Evolutionary conservation across 2,329 filamentous ascomycete species (phyloP), one percentile per base, ranked within the genome.

Genomic region (Paecilomyces niveus): DNA sequence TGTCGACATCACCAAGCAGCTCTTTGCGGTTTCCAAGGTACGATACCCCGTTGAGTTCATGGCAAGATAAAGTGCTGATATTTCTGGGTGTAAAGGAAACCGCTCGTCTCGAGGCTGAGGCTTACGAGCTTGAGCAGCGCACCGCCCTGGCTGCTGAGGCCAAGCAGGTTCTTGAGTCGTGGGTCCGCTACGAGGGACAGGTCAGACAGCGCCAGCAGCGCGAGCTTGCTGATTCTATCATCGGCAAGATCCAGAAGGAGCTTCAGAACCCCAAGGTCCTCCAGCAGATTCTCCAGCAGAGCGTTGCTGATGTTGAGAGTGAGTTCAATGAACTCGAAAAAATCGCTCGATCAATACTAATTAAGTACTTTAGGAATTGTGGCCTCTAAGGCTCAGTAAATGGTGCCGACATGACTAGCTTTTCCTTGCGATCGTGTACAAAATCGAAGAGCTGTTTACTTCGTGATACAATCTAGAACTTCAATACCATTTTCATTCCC

Each of bases 11-110:
- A 99, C 94, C 81, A 97, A 97, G 89, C 83, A 87, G 70, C 87
- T 99, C 61, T 99, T 99, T 76, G 90, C 91, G 76, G 92, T 99
- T 70, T 99, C 94, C 73, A 97, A 97, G 92, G 93, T 95, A 83
- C 68, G 80, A 33, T 51, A 51, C 22, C 53, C 58, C 62, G 31
- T 51, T n/a, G 56, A 6, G 51, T 57, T 5, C 13, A n/a, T 11
- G 11, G n/a, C 53, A 53, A 39, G 33, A 49, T 51, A 50, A 56
- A 5, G 33, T 21, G 59, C 59, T 60, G 32, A 57, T 18, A 52
- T 54, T 56, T 57, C 57, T 61, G 39, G 39, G 15, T 29, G 65
- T 60, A 59, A 69, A 96, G 92, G 94, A 99, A 86, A 99, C 94
- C 73, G 95, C 94, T 73, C 83, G 89, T 81, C 89, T 97, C 68